Evolutionary conservation across 139 green algal species (phyloP), one percentile per base, ranked within the genome.

Genomic region (Chlorella ohadii): DNA sequence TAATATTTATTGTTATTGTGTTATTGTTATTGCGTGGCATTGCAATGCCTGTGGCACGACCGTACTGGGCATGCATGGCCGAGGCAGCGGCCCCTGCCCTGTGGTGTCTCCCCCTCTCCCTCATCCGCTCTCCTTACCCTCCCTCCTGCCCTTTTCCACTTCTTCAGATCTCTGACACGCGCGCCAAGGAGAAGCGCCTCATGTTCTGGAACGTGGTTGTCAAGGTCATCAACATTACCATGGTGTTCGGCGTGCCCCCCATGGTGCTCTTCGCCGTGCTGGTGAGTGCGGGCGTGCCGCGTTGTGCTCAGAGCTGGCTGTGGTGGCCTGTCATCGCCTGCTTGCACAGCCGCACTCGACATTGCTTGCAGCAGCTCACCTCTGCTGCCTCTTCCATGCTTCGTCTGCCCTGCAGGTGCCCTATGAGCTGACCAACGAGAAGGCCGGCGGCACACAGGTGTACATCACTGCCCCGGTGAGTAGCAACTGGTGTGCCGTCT

Each of bases 161-260:
- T 51, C 7, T 51, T 9, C 78, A 83, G 63, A 38, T 83, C 11
- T 38, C 64, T 20, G 84, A 93, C 84, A 82, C 93, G 4, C 91
- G 91, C 5, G 34, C 72, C 41, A 31, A 87, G 20, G 91, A 94
- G 81, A 83, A 89, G 27, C 47, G 38, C 15, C 78, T 92, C 0
- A 85, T 93, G 74, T 73, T 64, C 34, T 75, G 70, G 59, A 88
- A 87, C 41, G 82, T 84, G 12, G 51, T 94, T 2, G 77, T 94
- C 73, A 94, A 94, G 81, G 90, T 85, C 34, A 86, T 94, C 66
- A 95, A 95, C 81, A 59, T 95, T 34, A 92, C 90, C 83, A 79
- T 94, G 55, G 91, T 84, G 79, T 95, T 95, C 79, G 88, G 87
- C 1, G 88, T 93, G 28, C 92, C 92, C 16, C 91, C 92, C 12